A percentile compares a stretch with the other conserved stretches of the same genome.
Conservation (phyloP, 306 rosid genomes). For the Abrus precatorius region DNA sequence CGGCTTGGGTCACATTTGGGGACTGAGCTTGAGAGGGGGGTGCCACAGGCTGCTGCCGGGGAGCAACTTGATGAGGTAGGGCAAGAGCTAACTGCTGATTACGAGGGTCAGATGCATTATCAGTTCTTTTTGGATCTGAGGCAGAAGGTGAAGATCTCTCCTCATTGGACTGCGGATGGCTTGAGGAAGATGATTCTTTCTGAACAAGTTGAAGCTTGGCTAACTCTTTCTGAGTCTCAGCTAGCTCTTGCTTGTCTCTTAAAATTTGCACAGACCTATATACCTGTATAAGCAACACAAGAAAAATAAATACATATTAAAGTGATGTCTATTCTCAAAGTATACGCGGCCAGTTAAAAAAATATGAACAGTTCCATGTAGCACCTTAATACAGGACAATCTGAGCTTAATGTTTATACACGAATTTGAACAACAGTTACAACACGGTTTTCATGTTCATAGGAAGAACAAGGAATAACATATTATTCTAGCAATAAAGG, state of each 20-base stretch:
- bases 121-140: conserved; percentile 62
- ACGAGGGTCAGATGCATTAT: conserved; percentile 59
- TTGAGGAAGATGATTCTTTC: conserved; percentile 76
- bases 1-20: conserved; percentile 58
- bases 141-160: conserved; percentile 66
- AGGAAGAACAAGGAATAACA: conserved; percentile 33
- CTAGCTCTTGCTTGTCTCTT: conserved; percentile 94
- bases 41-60: conserved; percentile 62
- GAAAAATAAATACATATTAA: conserved; percentile 29
- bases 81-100: conserved; percentile 89
- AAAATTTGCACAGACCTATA: conserved; percentile 92
- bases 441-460: conserved; percentile 1
- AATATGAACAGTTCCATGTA: conserved; percentile 11
- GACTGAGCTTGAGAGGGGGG: conserved; percentile 61
- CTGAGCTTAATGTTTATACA: conserved; percentile 9
- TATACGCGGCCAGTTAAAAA: conserved; percentile 18
- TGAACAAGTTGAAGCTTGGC: conserved; percentile 84
- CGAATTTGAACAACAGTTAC: neutral
- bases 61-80: conserved; percentile 74
- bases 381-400: neutral
- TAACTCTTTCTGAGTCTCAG: conserved; percentile 88
- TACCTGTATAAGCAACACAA: conserved; percentile 66
- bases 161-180: conserved; percentile 70
- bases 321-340: conserved; percentile 10
- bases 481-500: neutral